These are phyloP conservation scores for Lentinula guzmanii DNA, from an alignment of 768 basidiomycete species.

Conservation along the genomic window DNA sequence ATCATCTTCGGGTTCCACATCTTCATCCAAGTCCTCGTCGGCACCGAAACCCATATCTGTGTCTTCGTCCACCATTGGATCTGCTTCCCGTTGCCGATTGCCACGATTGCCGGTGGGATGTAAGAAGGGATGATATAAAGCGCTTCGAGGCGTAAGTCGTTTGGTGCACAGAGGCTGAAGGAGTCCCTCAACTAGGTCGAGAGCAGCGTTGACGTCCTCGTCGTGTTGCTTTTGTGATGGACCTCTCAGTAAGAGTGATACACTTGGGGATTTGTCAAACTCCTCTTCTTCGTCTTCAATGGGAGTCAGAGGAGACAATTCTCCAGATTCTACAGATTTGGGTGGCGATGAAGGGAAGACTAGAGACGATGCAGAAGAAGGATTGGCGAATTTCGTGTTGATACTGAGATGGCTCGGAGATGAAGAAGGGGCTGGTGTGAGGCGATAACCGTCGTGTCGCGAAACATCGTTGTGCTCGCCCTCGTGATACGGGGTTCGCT, in stretches of 20 bases:
- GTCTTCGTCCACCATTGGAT: background rate
- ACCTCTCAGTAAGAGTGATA: background rate
- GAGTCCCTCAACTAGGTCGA: constrained; percentile 69
- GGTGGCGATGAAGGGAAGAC: constrained; percentile 10
- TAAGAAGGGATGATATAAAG: constrained; percentile 79
- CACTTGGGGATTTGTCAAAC: background rate
- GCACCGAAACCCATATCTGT: background rate
- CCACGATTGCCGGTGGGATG: background rate
- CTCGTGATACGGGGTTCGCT: background rate
- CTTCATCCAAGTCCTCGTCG: constrained; percentile 12
- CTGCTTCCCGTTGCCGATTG: background rate
- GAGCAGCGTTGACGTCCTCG: constrained; percentile 54
- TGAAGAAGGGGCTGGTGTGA: background rate
- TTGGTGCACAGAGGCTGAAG: constrained; percentile 75
- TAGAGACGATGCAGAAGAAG: constrained; percentile 3
- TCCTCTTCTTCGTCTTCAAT: constrained; percentile 13
- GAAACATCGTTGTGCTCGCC: background rate
- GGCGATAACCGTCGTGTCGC: background rate
- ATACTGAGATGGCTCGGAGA: background rate
- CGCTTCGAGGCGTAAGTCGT: constrained; percentile 70
- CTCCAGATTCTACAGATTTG: constrained; percentile 10
- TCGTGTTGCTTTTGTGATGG: constrained; percentile 35
- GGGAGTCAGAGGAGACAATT: constrained; percentile 13
- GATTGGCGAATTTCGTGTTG: background rate
- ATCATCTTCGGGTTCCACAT: constrained; percentile 41